These are phyloP conservation scores for Quercus berberidifolia DNA, from an alignment of 306 rosid species.

Conservation along the genomic window DNA sequence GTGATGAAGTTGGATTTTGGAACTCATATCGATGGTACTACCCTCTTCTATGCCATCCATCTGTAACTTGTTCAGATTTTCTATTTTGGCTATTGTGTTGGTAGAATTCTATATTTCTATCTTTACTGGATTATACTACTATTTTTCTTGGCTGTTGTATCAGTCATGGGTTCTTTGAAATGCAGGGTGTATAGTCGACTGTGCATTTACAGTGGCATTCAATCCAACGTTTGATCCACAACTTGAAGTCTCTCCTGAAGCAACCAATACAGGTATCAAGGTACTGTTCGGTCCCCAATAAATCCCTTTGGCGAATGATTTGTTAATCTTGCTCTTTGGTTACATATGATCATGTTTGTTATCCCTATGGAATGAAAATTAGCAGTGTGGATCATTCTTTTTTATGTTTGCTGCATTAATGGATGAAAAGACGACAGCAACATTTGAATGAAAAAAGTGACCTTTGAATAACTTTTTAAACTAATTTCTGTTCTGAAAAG, in stretches of 20 bases:
- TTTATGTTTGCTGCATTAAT: not conserved
- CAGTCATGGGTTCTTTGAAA: conserved; percentile 18
- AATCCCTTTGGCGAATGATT: not conserved
- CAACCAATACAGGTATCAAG: conserved; percentile 92
- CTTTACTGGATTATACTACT: conserved; percentile 4
- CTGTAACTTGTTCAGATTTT: not conserved
- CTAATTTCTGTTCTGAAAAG: not conserved
- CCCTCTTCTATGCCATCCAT: not conserved
- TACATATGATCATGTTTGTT: not conserved
- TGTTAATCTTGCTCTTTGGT: not conserved
- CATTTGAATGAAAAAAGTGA: not conserved
- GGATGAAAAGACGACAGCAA: not conserved
- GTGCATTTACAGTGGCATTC: conserved; percentile 97
- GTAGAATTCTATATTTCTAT: not conserved
- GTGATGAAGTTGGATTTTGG: conserved; percentile 98
- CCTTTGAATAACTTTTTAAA: not conserved
- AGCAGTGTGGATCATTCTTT: not conserved
- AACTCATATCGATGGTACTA: conserved; percentile 87
- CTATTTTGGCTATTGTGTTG: not conserved
- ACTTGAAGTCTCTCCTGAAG: conserved; percentile 97
- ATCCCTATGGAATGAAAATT: not conserved
- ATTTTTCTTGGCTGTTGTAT: conserved; percentile 5
- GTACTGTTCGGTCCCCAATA: conserved; percentile 31
- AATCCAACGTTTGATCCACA: conserved; percentile 88
- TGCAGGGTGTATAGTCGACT: conserved; percentile 83